Base-by-base conservation (phyloP, 1,139 yeast species). In the Debaryomycetaceae sp. region DNA sequence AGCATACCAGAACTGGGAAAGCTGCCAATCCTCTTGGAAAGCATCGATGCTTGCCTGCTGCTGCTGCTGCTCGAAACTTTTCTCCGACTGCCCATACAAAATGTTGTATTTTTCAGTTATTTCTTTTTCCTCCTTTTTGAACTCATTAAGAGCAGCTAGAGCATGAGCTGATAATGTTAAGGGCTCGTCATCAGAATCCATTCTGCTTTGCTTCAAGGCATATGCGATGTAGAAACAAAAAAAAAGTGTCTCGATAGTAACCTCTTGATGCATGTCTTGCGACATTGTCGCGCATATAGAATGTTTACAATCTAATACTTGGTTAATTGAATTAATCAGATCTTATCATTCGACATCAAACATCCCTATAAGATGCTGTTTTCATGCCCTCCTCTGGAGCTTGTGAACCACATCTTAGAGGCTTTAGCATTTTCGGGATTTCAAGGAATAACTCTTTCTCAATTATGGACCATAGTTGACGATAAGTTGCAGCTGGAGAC, bases 1-100 rank as follows among this genome's bases (percentile, higher is more conserved):
- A 42, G 75, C 65, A 58, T 87, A 87, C 96, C 96, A 88, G 65
- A 90, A 90, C 62, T 90, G 97, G 0, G 96, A 87, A 37, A 90
- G 72, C 56, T 87, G 95, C 97, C 97, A 90, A 65, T 90, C 96
- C 64, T 90, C 97, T 59, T 85, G 76, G 63, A 90, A 90, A 34
- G 78, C 69, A 40, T 80, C 83, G 63, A 87, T 87, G 24, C 80
- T 53, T 11, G 72, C 44, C 39, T 52, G 48, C 42, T 55, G 46
- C 24, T 57, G 57, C 27, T 24, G 14, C 6, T 53, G 48, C 36
- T 65, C 77, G 50, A 72, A 78, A 34, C 72, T 71, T 37, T 71
- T 70, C 54, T 87, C 88, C 1, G 95, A 87, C 41, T 73, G 72
- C 42, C 73, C 65, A 51, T 76, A 74, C 41, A 90, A 65, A 46